Evolutionary conservation across 1,139 yeast genomes (phyloP).

Genomic region (Scheffersomyces insectosa): DNA sequence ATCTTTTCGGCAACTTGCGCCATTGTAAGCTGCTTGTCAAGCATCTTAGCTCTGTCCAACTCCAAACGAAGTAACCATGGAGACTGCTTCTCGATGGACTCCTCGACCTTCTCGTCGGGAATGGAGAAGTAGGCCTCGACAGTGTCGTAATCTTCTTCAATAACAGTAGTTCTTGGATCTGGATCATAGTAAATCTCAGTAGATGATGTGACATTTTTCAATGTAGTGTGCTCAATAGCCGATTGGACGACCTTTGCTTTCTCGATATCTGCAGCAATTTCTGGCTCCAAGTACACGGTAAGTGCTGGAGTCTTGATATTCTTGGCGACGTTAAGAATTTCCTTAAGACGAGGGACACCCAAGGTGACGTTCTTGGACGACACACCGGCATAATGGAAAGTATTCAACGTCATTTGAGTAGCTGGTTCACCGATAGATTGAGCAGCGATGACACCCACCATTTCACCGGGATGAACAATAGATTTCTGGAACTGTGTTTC

Average conservation of each 20-base stretch:
- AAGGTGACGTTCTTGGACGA: conserved; percentile 98
- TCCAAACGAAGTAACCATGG: conserved; percentile 98
- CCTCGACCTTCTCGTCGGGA: conserved; percentile 97
- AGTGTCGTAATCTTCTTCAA: conserved; percentile 94
- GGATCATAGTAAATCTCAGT: conserved; percentile 98
- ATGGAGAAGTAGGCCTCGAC: conserved; percentile 96
- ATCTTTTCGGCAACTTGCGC: conserved; percentile 97
- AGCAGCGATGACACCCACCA: conserved; percentile 99
- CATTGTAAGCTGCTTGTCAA: conserved; percentile 96
- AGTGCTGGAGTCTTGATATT: conserved; percentile 98
- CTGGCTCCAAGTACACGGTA: conserved; percentile 83
- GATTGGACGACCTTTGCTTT: conserved; percentile 94
- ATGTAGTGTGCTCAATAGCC: conserved; percentile 93
- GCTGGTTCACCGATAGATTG: conserved; percentile 99
- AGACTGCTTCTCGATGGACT: conserved; percentile 88
- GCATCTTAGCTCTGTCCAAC: conserved; percentile 97
- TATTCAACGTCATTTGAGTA: conserved; percentile 97
- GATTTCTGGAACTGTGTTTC: conserved; percentile 93
- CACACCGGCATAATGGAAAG: conserved; percentile 99
- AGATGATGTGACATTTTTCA: conserved; percentile 94
- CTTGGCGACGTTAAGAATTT: conserved; percentile 97
- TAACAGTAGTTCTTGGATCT: conserved; percentile 93
- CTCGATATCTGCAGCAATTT: conserved; percentile 84
- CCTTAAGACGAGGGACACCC: conserved; percentile 99
- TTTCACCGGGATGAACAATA: conserved; percentile 96